phyloP scores from a whole-genome alignment of 306 rosid species.

The Fagus crenata region DNA sequence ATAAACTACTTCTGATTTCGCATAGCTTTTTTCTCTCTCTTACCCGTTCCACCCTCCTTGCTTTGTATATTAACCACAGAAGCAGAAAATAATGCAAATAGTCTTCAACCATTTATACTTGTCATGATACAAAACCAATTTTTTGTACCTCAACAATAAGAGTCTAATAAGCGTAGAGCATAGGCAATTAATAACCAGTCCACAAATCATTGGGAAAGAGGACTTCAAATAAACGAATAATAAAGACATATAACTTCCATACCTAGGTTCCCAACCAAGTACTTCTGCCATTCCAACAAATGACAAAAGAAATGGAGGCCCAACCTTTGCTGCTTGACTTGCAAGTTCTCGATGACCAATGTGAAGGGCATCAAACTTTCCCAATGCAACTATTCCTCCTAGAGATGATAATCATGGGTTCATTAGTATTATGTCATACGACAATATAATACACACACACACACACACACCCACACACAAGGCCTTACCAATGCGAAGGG shows the following conservation, averaged over 20 bases:
- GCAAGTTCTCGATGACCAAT: conserved; percentile 96
- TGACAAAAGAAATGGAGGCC: conserved; percentile 89
- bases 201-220: conserved; percentile 5
- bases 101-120: not conserved
- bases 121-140: not conserved
- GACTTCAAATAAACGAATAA: conserved; percentile 8
- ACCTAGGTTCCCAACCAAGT: conserved; percentile 95
- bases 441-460: too few species aligned
- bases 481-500: too few species aligned
- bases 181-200: not conserved
- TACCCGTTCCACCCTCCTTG: too few species aligned
- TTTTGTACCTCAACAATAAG: not conserved
- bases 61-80: not conserved
- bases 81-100: not conserved
- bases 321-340: conserved; percentile 88
- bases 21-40: too few species aligned
- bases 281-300: conserved; percentile 90
- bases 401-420: conserved; percentile 24
- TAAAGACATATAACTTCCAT: conserved; percentile 23
- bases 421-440: not conserved
- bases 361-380: conserved; percentile 95
- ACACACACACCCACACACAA: too few species aligned
- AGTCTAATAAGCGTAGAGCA: not conserved
- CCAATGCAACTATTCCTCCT: conserved; percentile 95
- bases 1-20: not conserved